These are phyloP conservation scores for Arthrinium puccinioides DNA, from an alignment of 2,329 filamentous ascomycete genomes.

Conservation along the genomic window DNA sequence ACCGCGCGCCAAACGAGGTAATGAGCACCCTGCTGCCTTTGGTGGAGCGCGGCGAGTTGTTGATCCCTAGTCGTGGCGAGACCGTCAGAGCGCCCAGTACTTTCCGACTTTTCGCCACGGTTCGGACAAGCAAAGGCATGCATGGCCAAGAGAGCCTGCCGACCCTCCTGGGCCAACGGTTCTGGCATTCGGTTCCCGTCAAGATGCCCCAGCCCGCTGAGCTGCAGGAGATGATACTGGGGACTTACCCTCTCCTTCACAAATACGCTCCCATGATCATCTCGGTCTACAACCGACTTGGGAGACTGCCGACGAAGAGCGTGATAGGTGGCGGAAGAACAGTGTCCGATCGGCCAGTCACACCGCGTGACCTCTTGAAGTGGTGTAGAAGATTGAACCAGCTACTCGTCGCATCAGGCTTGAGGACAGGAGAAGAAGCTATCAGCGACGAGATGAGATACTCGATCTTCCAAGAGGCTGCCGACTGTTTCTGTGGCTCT, in stretches of 20 bases:
- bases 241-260: slow-evolving; percentile 62
- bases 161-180: slow-evolving; percentile 71
- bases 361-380: slow-evolving; percentile 71
- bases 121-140: slow-evolving; percentile 67
- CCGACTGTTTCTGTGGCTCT: slow-evolving; percentile 86
- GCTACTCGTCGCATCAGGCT: slow-evolving; percentile 54
- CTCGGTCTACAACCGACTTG: slow-evolving; percentile 49
- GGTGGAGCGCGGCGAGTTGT: slow-evolving; percentile 83
- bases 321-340: slow-evolving; percentile 24
- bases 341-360: slow-evolving; percentile 39
- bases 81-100: slow-evolving; percentile 73
- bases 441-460: slow-evolving; percentile 67
- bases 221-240: slow-evolving; percentile 64
- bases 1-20: slow-evolving; percentile 89
- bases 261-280: slow-evolving; percentile 54
- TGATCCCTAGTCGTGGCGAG: slow-evolving; percentile 85
- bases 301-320: slow-evolving; percentile 30
- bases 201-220: slow-evolving; percentile 60
- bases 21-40: slow-evolving; percentile 88
- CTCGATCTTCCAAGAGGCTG: slow-evolving; percentile 85
- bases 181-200: slow-evolving; percentile 77
- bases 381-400: slow-evolving; percentile 74
- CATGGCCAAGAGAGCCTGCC: slow-evolving; percentile 62
- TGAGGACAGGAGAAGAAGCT: slow-evolving; percentile 60
- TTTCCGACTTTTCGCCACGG: slow-evolving; percentile 88